Evolutionary conservation across 1,284 basidiomycete genomes (phyloP).

Genomic region (Paramarasmius palmivorus): DNA sequence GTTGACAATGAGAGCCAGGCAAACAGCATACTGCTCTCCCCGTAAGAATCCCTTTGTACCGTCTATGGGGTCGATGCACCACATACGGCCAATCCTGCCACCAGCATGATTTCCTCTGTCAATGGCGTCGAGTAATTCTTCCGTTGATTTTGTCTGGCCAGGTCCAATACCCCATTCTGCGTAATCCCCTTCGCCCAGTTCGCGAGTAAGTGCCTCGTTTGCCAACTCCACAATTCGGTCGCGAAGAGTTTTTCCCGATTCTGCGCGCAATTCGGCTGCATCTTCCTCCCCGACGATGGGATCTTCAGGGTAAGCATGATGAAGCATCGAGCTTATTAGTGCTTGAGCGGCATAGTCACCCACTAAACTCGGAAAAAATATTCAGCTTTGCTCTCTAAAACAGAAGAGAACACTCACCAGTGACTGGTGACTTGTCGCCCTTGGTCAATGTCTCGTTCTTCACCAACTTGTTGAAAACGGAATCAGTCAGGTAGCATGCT

Average conservation of each 20-base stretch:
- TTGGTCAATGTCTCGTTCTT: slow-evolving; percentile 89
- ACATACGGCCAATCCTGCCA: slow-evolving; percentile 81
- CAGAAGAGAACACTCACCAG: slow-evolving; percentile 53
- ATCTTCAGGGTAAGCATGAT: slow-evolving; percentile 80
- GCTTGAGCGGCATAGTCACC: slow-evolving; percentile 92
- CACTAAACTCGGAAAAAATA: slow-evolving; percentile 45
- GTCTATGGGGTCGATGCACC: slow-evolving; percentile 93
- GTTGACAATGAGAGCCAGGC: slow-evolving; percentile 88
- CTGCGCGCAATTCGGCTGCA: slow-evolving; percentile 72
- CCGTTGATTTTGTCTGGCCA: slow-evolving; percentile 45
- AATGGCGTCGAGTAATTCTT: slow-evolving; percentile 79
- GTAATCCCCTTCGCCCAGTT: slow-evolving; percentile 51
- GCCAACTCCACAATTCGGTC: slow-evolving; percentile 81
- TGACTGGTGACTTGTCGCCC: slow-evolving; percentile 95
- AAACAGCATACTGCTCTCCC: slow-evolving; percentile 97
- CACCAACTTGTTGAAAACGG: slow-evolving; percentile 88
- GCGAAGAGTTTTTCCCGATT: slow-evolving; percentile 52
- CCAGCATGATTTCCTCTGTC: slow-evolving; percentile 86
- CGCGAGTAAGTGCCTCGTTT: slow-evolving; percentile 74
- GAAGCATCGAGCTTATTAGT: slow-evolving; percentile 80
- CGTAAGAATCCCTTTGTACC: slow-evolving; percentile 96
- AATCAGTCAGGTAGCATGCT: slow-evolving; percentile 82
- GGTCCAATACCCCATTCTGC: slow-evolving; percentile 69
- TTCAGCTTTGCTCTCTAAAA: slow-evolving; percentile 3
- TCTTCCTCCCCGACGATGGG: slow-evolving; percentile 97